Evolutionary conservation across 2,329 filamentous ascomycete species (phyloP).

Genomic region (Teratosphaeria nubilosa): DNA sequence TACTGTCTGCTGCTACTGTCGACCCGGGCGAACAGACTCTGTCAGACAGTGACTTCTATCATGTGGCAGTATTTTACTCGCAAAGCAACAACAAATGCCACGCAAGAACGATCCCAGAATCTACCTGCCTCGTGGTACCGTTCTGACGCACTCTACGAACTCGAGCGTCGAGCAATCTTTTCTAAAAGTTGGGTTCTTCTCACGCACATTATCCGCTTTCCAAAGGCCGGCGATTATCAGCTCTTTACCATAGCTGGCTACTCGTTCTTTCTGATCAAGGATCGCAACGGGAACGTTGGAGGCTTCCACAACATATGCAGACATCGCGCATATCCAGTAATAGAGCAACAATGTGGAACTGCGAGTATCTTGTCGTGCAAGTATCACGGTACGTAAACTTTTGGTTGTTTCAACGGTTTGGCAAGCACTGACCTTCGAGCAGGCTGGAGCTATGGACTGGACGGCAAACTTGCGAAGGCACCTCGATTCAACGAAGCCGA

Average conservation of each 20-base stretch:
- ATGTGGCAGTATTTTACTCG: not conserved
- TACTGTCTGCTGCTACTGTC: not conserved
- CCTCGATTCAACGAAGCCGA: not conserved
- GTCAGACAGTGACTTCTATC: not conserved
- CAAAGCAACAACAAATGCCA: not conserved
- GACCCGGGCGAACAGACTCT: not conserved
- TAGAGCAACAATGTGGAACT: slow-evolving; percentile 41
- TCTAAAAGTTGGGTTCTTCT: slow-evolving; percentile 44
- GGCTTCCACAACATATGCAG: slow-evolving; percentile 54
- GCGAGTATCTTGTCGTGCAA: slow-evolving; percentile 46
- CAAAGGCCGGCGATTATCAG: slow-evolving; percentile 46
- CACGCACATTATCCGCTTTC: slow-evolving; percentile 42
- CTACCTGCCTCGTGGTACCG: slow-evolving; percentile 36
- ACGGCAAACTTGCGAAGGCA: not conserved
- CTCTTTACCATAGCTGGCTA: slow-evolving; percentile 42
- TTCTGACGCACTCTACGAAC: slow-evolving; percentile 30
- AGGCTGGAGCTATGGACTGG: not conserved
- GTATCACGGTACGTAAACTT: slow-evolving; percentile 41
- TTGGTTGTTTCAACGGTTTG: not conserved
- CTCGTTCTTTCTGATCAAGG: slow-evolving; percentile 39
- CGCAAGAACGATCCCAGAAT: slow-evolving; percentile 14
- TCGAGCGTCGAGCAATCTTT: slow-evolving; percentile 42
- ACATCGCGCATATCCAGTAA: slow-evolving; percentile 50
- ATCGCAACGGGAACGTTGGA: slow-evolving; percentile 42
- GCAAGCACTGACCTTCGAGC: not conserved